Evolutionary conservation across 192 early-diverging fungal species (phyloP).

Genomic region (Podila verticillata): DNA sequence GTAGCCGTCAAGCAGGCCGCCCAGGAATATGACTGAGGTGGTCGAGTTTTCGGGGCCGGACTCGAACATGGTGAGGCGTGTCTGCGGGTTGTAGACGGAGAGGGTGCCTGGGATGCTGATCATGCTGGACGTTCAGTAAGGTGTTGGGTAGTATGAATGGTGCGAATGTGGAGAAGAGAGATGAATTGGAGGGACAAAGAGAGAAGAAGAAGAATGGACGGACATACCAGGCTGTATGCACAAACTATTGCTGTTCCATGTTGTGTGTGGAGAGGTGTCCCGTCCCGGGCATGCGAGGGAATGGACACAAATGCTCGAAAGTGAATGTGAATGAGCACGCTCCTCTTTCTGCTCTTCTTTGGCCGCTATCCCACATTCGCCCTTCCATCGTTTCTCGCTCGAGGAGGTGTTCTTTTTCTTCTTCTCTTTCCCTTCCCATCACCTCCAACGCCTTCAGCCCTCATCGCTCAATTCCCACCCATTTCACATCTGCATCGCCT

Average conservation of each 20-base stretch:
- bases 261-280: not conserved
- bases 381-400: not conserved
- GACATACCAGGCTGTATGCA: too few species aligned
- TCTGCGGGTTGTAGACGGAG: constrained; percentile 51
- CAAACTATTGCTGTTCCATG: not conserved
- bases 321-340: too few species aligned
- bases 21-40: constrained; percentile 52
- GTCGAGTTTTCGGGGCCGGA: constrained; percentile 27
- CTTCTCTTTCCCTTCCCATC: not conserved
- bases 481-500: not conserved
- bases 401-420: not conserved
- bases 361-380: not conserved
- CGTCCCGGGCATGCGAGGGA: not conserved
- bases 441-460: not conserved
- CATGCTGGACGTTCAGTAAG: not conserved
- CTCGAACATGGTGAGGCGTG: constrained; percentile 56
- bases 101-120: constrained; percentile 53
- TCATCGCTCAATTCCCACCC: too few species aligned
- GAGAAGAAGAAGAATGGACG: too few species aligned
- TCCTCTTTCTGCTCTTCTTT: not conserved
- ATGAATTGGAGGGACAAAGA: too few species aligned
- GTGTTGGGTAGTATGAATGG: not conserved
- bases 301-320: too few species aligned
- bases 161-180: not conserved
- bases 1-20: constrained; percentile 52